A percentile compares a stretch with the other conserved stretches of the same genome.
phyloP scores from a whole-genome alignment of 2,329 filamentous ascomycete species.

The Calonectria pseudoreteaudii region DNA sequence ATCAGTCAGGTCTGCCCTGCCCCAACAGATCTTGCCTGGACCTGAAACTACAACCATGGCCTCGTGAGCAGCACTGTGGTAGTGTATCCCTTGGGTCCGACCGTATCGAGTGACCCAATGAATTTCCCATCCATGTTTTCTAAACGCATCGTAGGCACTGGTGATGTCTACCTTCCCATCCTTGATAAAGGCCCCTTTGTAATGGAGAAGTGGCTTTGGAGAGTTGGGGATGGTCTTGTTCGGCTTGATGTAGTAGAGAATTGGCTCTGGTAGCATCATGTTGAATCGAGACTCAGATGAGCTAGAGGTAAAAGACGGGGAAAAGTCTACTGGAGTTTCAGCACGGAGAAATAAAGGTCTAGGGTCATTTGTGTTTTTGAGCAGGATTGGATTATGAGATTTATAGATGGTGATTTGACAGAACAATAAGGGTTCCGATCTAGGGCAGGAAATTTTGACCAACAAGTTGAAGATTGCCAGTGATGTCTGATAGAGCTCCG shows the following conservation, averaged over 20 bases:
- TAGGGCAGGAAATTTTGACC: neutral
- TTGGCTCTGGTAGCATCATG: neutral
- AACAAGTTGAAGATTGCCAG: neutral
- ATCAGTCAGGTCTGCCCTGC: neutral
- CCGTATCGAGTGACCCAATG: neutral
- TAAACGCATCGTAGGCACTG: neutral
- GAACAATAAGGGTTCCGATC: neutral
- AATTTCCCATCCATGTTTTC: neutral
- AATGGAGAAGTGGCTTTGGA: neutral
- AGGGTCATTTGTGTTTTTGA: neutral
- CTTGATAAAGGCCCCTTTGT: neutral
- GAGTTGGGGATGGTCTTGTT: neutral
- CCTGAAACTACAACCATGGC: neutral
- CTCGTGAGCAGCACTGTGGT: neutral
- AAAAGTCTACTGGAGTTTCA: neutral
- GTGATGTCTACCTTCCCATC: neutral
- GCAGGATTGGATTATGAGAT: neutral
- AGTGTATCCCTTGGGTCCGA: neutral
- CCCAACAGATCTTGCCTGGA: neutral
- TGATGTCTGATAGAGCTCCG: neutral
- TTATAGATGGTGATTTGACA: neutral
- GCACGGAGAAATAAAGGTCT: neutral
- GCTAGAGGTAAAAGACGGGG: neutral
- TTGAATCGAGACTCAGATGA: neutral
- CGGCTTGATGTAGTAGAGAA: neutral